Evolutionary conservation across 306 rosid species (phyloP), one percentile per base, ranked within the genome.

Genomic region (Sicyos edulis): DNA sequence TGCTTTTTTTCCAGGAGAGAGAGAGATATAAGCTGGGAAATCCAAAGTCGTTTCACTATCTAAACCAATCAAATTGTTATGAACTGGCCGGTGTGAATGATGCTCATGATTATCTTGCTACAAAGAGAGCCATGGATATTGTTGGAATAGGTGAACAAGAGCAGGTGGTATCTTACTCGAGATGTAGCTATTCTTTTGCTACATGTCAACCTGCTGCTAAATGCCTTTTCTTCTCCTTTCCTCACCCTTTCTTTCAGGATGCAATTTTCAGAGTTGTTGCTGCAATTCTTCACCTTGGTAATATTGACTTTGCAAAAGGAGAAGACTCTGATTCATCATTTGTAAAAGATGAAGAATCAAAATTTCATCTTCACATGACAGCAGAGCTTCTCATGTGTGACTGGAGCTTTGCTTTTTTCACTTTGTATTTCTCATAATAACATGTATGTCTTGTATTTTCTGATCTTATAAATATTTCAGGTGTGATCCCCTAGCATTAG

Each of bases 231-330:
- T 64, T 56, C 65, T 59, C 61, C 75, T 57, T 71, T 54, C 67
- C 60, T 78, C 44, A 53, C 62, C 34, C 14, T 64, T 63, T 47
- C 74, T 72, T 66, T 40, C 81, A 92, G 97, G 93, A 88, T 63
- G 95, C 97, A 70, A 89, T 92, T 78, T 92, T 92, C 82, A 85
- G 95, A 82, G 88, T 88, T 77, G 84, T 92, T 73, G 97, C 96
- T 81, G 88, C 89, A 71, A 92, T 92, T 84, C 97, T 92, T 67
- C 97, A 92, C 85, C 92, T 92, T 40, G 96, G 97, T 69, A 89
- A 92, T 80, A 42, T 92, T 71, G 87, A 83, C 34, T 92, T 92
- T 80, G 78, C 74, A 52, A 84, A 74, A 68, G 79, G 92, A 68
- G 92, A 84, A 66, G 97, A 92, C 62, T 72, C 78, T 68, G 97